Base-by-base conservation (phyloP, 192 early-diverging fungal species). In the Radiomyces spectabilis region DNA sequence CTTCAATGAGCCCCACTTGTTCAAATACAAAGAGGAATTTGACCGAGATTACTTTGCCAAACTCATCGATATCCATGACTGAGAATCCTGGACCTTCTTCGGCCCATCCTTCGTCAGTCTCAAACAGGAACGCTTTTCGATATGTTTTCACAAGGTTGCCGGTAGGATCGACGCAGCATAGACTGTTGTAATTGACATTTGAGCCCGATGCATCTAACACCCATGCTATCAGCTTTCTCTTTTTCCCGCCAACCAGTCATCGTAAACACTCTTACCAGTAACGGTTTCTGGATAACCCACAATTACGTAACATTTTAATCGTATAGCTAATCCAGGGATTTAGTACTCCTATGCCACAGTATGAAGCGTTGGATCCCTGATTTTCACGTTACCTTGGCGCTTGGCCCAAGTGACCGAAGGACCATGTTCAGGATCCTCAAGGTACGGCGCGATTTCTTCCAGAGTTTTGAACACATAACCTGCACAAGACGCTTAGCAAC, bases 61-160 rank as follows among this genome's bases (percentile, higher is more conserved):
- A 41, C 24, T 63, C 69, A 18, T 69, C 50, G 0, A 86, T 57
- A 12, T 80, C 54, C 25, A 78, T 57, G 5, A 72, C 68, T 29
- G 49, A 34, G 47, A 91, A 91, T 24, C 65, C 77, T 19, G 66
- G 63, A 2, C 90, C 90, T 61, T 79, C 79, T 19, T 65, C 53
- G 2, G 90, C 90, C 90, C 90, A 92, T 15, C 39, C 61, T 54
- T 87, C 87, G 54, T 92, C 90, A 0, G 70, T 74, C 42, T 78
- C 66, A 55, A 74, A 91, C 30, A 92, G 57, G 61, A 85, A 84
- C 15, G 72, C 54, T 31, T 91, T 92, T 37, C 84, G 75, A 63
- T 92, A 92, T 0, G 79, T 77, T 3, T 42, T 44, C 4, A 89
- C 53, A 8, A 85, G 34, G 0, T 61, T 33, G 0, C 76, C 78